phyloP scores from a whole-genome alignment of 2,329 filamentous ascomycete species.

The Alternaria sp. region DNA sequence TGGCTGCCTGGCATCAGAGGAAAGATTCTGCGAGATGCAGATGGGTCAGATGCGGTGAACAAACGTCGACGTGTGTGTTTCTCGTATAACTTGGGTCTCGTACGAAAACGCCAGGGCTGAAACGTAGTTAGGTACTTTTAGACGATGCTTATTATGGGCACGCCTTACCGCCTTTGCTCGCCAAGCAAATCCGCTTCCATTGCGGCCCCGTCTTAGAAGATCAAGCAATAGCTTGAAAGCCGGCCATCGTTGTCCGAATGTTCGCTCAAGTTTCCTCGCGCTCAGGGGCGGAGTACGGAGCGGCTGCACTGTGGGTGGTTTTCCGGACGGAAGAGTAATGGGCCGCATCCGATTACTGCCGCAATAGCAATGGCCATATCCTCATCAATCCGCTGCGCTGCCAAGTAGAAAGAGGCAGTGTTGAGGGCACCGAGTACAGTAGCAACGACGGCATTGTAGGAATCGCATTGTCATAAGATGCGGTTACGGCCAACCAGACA shows the following conservation, averaged over 20 bases:
- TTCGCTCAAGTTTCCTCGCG: background rate
- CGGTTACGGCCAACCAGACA: background rate
- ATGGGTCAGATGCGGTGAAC: background rate
- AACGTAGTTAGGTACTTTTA: background rate
- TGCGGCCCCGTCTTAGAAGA: background rate
- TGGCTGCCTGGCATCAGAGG: background rate
- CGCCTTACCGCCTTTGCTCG: background rate
- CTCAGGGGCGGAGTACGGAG: background rate
- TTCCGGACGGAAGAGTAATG: background rate
- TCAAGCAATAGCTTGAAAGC: background rate
- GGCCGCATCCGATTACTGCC: background rate
- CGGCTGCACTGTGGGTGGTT: background rate
- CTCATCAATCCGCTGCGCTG: background rate
- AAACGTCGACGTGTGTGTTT: background rate
- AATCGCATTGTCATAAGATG: constrained; percentile 3
- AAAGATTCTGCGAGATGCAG: background rate
- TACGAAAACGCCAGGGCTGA: background rate
- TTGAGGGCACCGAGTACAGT: background rate
- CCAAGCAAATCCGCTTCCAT: background rate
- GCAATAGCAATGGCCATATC: background rate
- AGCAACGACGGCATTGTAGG: background rate
- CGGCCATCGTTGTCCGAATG: background rate
- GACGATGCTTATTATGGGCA: background rate
- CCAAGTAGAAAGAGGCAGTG: background rate
- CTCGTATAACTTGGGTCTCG: background rate